phyloP scores from a whole-genome alignment of 805 yeast genomes.

The Nakazawaea anatomiae region DNA sequence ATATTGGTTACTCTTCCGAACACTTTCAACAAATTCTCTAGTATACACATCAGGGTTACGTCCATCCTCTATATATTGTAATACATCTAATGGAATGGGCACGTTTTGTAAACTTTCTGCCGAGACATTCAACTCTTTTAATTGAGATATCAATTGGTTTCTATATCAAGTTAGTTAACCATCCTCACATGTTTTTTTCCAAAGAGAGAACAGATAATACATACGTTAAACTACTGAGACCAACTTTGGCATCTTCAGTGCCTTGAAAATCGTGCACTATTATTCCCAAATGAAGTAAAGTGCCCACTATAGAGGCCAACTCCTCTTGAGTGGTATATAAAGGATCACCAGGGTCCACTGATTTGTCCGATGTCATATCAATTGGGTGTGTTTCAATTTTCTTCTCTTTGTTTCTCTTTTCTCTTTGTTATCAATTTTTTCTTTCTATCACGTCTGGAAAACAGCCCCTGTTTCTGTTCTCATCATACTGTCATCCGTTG shows the following conservation, averaged over 20 bases:
- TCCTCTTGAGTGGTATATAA: conserved; percentile 27
- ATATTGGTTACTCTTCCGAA: conserved; percentile 84
- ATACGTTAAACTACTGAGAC: conserved; percentile 40
- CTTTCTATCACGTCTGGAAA: too few relatives aligned
- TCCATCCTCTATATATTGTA: conserved; percentile 91
- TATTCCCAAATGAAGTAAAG: conserved; percentile 84
- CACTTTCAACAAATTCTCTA: conserved; percentile 91
- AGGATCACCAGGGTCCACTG: conserved; percentile 12
- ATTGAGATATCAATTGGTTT: conserved; percentile 34
- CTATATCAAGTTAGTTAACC: not conserved
- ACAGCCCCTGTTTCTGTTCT: not conserved
- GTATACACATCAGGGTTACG: conserved; percentile 96
- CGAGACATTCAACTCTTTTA: conserved; percentile 24
- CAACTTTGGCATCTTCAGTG: conserved; percentile 70
- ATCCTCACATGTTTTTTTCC: too few relatives aligned
- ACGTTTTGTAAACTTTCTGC: conserved; percentile 30
- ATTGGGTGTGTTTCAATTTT: too few relatives aligned
- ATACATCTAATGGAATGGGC: conserved; percentile 75
- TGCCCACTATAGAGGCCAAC: conserved; percentile 58
- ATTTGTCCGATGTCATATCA: conserved; percentile 8
- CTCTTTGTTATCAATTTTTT: too few relatives aligned
- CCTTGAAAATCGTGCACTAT: conserved; percentile 92
- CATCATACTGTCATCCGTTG: not conserved
- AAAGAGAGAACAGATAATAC: conserved; percentile 23
- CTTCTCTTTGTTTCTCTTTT: too few relatives aligned